Percentiles rank a stretch among this genome's conserved stretches.
Evolutionary conservation across 208 protist genomes (phyloP).

Genomic region (Trypanosoma lewisi): DNA sequence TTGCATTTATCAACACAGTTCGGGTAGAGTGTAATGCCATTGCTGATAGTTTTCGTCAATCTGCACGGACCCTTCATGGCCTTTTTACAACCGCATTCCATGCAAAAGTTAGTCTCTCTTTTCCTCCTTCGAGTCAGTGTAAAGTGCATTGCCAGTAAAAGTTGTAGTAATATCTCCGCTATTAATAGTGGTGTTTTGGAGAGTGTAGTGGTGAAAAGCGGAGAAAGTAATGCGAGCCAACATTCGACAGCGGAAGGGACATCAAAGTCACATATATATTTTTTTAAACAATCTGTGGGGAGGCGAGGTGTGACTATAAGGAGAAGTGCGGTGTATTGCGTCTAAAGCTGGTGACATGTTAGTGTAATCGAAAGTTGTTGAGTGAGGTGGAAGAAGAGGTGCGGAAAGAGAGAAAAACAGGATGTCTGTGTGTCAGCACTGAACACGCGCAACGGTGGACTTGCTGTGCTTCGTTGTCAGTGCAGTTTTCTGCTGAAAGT

Average conservation of each 20-base stretch:
- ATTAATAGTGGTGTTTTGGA: conserved; percentile 1
- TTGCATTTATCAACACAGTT: conserved; percentile 31
- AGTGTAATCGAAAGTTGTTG: conserved; percentile 16
- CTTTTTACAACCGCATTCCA: not conserved
- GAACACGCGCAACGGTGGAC: not conserved
- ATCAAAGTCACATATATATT: conserved; percentile 11
- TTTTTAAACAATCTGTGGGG: conserved; percentile 18
- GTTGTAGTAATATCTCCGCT: not conserved
- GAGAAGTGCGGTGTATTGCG: conserved; percentile 25
- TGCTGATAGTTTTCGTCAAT: conserved; percentile 16
- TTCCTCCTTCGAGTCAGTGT: not conserved
- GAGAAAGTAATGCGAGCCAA: too few species aligned
- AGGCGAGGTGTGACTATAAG: conserved; percentile 29
- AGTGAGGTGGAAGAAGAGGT: not conserved
- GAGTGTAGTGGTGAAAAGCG: conserved; percentile 9
- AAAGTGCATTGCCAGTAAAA: not conserved
- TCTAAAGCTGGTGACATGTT: conserved; percentile 19
- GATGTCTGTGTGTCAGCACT: not conserved
- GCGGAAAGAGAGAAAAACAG: conserved; percentile 26
- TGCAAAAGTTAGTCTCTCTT: conserved; percentile 1
- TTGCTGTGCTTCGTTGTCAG: conserved; percentile 6
- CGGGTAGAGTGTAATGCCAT: conserved; percentile 31
- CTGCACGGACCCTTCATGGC: conserved; percentile 8
- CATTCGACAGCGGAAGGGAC: not conserved
- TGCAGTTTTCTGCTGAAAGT: conserved; percentile 3